Evolutionary conservation across 495 filamentous ascomycete genomes (phyloP).

Genomic region (Cercophora sp.): DNA sequence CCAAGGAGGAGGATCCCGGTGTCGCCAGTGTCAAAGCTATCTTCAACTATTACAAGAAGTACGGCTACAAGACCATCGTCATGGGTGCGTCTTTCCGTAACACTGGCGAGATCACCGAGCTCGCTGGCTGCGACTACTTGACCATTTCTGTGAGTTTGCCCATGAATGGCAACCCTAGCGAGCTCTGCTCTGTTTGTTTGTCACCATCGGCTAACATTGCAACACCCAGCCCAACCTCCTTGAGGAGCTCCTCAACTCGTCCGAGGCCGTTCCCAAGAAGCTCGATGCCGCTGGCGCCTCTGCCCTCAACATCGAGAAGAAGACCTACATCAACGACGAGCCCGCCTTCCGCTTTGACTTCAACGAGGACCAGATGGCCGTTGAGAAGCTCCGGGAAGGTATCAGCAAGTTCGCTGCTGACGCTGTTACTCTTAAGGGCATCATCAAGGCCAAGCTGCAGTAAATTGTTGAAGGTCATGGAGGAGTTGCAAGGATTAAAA

Average conservation of each 20-base stretch:
- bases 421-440: slow-evolving; percentile 86
- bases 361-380: slow-evolving; percentile 98
- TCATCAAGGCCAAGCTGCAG: slow-evolving; percentile 78
- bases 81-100: slow-evolving; percentile 99
- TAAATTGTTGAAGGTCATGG: slow-evolving; percentile 18
- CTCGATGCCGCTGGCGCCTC: slow-evolving; percentile 65
- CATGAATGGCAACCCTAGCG: neutral
- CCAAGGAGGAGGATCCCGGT: slow-evolving; percentile 85
- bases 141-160: slow-evolving; percentile 78
- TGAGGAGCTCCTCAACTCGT: slow-evolving; percentile 86
- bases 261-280: slow-evolving; percentile 82
- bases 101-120: slow-evolving; percentile 92
- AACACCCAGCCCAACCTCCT: slow-evolving; percentile 74
- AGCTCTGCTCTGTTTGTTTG: no score
- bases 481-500: neutral
- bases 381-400: slow-evolving; percentile 97
- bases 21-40: slow-evolving; percentile 93
- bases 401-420: slow-evolving; percentile 99
- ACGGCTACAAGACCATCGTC: slow-evolving; percentile 96
- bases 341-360: slow-evolving; percentile 94
- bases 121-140: slow-evolving; percentile 97
- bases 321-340: slow-evolving; percentile 87
- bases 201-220: slow-evolving; percentile 13
- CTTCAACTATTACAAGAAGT: slow-evolving; percentile 99
- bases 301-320: slow-evolving; percentile 74